Base-by-base conservation (phyloP, 192 early-diverging fungal species). In the Linnemannia elongata region DNA sequence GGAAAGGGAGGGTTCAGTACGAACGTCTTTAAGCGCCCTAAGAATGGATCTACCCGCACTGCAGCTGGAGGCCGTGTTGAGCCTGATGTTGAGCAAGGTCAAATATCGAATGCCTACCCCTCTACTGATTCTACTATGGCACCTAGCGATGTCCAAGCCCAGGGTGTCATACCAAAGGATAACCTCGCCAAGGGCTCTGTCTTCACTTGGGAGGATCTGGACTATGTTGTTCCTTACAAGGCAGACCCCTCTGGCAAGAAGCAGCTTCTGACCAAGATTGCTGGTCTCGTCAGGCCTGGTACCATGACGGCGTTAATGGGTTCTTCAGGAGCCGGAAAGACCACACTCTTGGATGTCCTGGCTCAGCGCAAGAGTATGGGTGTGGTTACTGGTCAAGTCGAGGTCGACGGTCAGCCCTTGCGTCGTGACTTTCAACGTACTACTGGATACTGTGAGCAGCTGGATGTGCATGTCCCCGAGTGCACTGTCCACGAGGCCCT, bases 361-460 rank as follows among this genome's bases (percentile, higher is more conserved):
- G 92, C 94, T 44, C 91, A 92, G 87, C 92, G 96, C 81, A 96
- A 96, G 90, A 96, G 92, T 27, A 93, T 93, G 75, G 90, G 90
- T 57, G 88, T 83, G 6, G 88, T 94, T 4, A 93, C 94, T 41
- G 95, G 95, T 75, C 88, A 90, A 30, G 93, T 97, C 44, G 91
- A 93, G 63, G 91, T 96, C 88, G 93, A 94, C 80, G 92, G 92
- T 74, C 79, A 83, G 49, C 80, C 88, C n/a, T 81, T 91, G 38
- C 75, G 81, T 44, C 45, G 47, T 13, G 93, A 93, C 75, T 94
- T 94, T 88, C 91, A 92, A 66, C 92, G 94, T 44, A 89, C 91
- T 47, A 93, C 94, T 17, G 94, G 94, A n/a, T 97, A 96, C 80
- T 94, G 93, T 83, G 96, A 97, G 86, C 96, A 97, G 82, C 91